phyloP scores from a whole-genome alignment of 805 yeast genomes.

The Danielia oregonensis region DNA sequence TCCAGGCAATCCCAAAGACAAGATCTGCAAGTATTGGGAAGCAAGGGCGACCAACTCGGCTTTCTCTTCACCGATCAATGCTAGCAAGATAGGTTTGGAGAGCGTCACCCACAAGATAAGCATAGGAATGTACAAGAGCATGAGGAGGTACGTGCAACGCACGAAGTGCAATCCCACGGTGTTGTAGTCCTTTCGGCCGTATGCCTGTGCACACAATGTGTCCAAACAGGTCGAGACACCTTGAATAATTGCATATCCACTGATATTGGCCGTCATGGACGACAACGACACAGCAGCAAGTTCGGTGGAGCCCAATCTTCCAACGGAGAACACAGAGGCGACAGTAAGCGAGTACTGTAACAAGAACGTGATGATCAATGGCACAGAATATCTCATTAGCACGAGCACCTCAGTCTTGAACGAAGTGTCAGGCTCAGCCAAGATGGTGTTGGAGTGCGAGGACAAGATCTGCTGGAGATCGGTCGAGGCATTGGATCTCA shows the following conservation, averaged over 20 bases:
- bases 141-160: slow-evolving; percentile 58
- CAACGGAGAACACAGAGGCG: slow-evolving; percentile 75
- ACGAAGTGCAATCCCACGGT: slow-evolving; percentile 67
- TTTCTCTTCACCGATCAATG: slow-evolving; percentile 23
- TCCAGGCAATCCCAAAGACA: slow-evolving; percentile 68
- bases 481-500: slow-evolving; percentile 7
- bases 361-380: slow-evolving; percentile 62
- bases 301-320: slow-evolving; percentile 66
- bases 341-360: slow-evolving; percentile 71
- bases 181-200: slow-evolving; percentile 61
- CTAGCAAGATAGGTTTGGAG: slow-evolving; percentile 46
- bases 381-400: slow-evolving; percentile 44
- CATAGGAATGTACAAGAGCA: slow-evolving; percentile 51
- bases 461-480: slow-evolving; percentile 22
- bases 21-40: slow-evolving; percentile 50
- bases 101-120: slow-evolving; percentile 57
- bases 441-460: slow-evolving; percentile 14
- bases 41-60: slow-evolving; percentile 45
- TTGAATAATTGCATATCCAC: slow-evolving; percentile 71
- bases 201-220: slow-evolving; percentile 76
- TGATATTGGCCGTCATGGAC: slow-evolving; percentile 74
- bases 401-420: slow-evolving; percentile 35
- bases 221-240: slow-evolving; percentile 79
- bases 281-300: slow-evolving; percentile 74
- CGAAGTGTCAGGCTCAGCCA: slow-evolving; percentile 42